Evolutionary conservation across 257 asterid species (phyloP).

Genomic region (Asclepias syriaca): DNA sequence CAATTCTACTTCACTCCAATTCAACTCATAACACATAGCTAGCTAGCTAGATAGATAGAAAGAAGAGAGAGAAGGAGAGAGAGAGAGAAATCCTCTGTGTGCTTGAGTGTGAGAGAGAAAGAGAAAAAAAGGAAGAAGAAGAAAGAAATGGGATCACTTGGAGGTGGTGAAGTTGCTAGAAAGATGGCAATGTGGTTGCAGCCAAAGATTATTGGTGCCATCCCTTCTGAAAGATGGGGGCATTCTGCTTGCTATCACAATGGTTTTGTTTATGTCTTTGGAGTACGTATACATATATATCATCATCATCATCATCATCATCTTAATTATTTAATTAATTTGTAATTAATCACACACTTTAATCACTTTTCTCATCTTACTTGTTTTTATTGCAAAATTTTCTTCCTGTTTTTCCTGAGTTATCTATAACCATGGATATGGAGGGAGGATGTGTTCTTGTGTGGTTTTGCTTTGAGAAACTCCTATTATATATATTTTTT

Average conservation of each 20-base stretch:
- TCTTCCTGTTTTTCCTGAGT: constrained; percentile 16
- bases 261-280: constrained; percentile 72
- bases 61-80: background rate
- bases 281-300: constrained; percentile 36
- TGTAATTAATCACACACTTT: too few relatives aligned
- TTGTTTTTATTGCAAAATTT: background rate
- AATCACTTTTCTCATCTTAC: too few relatives aligned
- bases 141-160: constrained; percentile 57
- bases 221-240: constrained; percentile 98
- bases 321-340: background rate
- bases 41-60: background rate
- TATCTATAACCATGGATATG: background rate
- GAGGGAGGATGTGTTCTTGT: background rate
- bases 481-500: background rate
- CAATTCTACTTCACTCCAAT: background rate
- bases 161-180: constrained; percentile 31
- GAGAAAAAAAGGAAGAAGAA: too few relatives aligned
- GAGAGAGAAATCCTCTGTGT: background rate
- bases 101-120: background rate
- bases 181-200: constrained; percentile 69
- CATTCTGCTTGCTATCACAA: constrained; percentile 83
- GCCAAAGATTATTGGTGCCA: constrained; percentile 65
- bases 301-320: background rate
- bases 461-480: constrained; percentile 6
- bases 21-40: background rate